A percentile compares a stretch with the other conserved stretches of the same genome.
These are phyloP conservation scores for Pyrenopolyporus hunteri DNA, from an alignment of 495 filamentous ascomycete genomes.

Conservation along the genomic window DNA sequence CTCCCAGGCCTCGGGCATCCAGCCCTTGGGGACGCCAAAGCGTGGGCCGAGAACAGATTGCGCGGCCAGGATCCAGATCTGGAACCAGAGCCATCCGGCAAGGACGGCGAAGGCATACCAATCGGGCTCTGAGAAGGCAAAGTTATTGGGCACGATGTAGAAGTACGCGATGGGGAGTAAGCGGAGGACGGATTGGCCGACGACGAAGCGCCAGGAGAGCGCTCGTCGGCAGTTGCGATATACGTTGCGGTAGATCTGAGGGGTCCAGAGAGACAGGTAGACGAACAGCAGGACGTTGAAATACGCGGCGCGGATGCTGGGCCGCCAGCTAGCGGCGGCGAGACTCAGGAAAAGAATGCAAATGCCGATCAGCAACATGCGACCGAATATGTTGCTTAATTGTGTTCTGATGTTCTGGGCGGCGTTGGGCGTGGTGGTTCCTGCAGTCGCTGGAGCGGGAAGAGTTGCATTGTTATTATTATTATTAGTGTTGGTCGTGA, in stretches of 20 bases:
- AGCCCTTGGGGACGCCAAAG: conserved; percentile 66
- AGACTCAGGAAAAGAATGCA: conserved; percentile 74
- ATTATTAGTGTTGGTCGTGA: conserved; percentile 43
- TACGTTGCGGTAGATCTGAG: conserved; percentile 89
- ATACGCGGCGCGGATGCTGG: conserved; percentile 70
- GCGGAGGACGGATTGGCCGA: conserved; percentile 80
- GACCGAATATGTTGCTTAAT: conserved; percentile 77
- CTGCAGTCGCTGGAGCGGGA: conserved; percentile 43
- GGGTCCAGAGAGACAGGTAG: conserved; percentile 89
- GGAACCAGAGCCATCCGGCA: conserved; percentile 88
- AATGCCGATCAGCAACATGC: conserved; percentile 76
- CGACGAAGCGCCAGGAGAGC: conserved; percentile 83
- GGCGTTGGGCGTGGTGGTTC: conserved; percentile 44
- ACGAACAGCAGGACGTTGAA: conserved; percentile 67
- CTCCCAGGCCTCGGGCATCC: conserved; percentile 86
- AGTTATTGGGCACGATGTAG: conserved; percentile 72
- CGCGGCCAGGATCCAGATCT: conserved; percentile 74
- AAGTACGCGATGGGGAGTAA: conserved; percentile 83
- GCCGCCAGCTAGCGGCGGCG: conserved; percentile 76
- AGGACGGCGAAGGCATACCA: conserved; percentile 64
- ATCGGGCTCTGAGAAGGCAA: conserved; percentile 79
- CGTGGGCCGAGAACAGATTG: conserved; percentile 89
- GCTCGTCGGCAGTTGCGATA: conserved; percentile 90
- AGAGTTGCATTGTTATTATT: conserved; percentile 37
- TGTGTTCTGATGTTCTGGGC: conserved; percentile 41